These are phyloP conservation scores for Elongisporangium senticosum DNA, from an alignment of 352 stramenopile genomes.

Conservation along the genomic window DNA sequence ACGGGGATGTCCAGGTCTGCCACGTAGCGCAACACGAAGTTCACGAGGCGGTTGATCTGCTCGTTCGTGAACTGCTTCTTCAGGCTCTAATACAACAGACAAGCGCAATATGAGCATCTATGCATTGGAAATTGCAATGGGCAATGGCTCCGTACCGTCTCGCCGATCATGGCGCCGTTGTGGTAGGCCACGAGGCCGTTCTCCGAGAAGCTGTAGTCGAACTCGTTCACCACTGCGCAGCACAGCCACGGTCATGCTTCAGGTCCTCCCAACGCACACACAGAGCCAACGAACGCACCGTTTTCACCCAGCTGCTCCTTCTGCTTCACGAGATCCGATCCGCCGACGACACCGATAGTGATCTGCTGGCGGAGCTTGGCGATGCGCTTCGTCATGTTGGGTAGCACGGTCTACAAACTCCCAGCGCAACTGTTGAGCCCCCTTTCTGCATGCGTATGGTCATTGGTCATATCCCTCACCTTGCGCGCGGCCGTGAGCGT, in stretches of 20 bases:
- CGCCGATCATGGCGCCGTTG: conserved; percentile 88
- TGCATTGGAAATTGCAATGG: not conserved
- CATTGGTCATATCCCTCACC: conserved; percentile 20
- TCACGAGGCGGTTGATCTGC: conserved; percentile 97
- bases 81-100: conserved; percentile 71
- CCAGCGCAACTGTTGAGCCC: conserved; percentile 2
- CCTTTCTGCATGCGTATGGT: not conserved
- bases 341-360: conserved; percentile 97
- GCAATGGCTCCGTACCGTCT: conserved; percentile 44
- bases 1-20: conserved; percentile 94
- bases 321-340: conserved; percentile 98
- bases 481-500: conserved; percentile 95
- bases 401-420: conserved; percentile 59
- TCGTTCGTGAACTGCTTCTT: conserved; percentile 93
- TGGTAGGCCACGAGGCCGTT: conserved; percentile 99
- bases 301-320: conserved; percentile 97
- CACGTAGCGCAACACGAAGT: conserved; percentile 95
- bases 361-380: conserved; percentile 90
- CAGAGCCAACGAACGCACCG: conserved; percentile 31
- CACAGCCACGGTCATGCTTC: not conserved
- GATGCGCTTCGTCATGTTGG: conserved; percentile 93
- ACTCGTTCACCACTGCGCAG: conserved; percentile 87
- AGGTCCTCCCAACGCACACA: not conserved
- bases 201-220: conserved; percentile 99
- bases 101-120: not conserved